Conservation (phyloP, 176 grass and related monocot species). For the Tuctoria greenei region DNA sequence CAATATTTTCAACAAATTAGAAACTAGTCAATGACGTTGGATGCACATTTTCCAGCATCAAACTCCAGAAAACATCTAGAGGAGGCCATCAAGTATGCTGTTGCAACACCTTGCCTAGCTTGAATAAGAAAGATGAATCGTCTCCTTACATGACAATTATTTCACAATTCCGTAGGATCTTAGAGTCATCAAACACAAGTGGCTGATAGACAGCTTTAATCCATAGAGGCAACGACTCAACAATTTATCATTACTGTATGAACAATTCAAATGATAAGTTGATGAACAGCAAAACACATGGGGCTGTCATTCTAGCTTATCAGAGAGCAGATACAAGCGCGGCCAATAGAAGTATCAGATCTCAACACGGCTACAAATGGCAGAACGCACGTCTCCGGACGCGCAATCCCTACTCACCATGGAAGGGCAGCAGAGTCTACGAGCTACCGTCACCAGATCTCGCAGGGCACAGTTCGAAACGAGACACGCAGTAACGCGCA, state of each 20-base stretch:
- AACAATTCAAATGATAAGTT: not conserved
- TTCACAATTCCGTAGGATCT: not conserved
- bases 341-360: not conserved
- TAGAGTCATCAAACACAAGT: not conserved
- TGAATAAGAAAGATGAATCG: not conserved
- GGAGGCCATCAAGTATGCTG: not conserved
- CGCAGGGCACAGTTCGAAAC: not conserved
- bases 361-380: not conserved
- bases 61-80: not conserved
- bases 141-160: not conserved
- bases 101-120: not conserved
- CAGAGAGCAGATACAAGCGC: not conserved
- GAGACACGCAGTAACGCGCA: not conserved
- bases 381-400: not conserved
- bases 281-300: not conserved
- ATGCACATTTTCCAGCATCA: not conserved
- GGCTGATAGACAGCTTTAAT: not conserved
- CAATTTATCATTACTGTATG: no score
- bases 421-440: not conserved
- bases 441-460: conserved; percentile 17
- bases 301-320: not conserved
- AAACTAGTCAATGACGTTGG: not conserved
- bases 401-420: not conserved
- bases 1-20: not conserved
- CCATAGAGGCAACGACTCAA: not conserved